Evolutionary conservation across 2,329 filamentous ascomycete species (phyloP).

Genomic region (Aspergillus ruber): DNA sequence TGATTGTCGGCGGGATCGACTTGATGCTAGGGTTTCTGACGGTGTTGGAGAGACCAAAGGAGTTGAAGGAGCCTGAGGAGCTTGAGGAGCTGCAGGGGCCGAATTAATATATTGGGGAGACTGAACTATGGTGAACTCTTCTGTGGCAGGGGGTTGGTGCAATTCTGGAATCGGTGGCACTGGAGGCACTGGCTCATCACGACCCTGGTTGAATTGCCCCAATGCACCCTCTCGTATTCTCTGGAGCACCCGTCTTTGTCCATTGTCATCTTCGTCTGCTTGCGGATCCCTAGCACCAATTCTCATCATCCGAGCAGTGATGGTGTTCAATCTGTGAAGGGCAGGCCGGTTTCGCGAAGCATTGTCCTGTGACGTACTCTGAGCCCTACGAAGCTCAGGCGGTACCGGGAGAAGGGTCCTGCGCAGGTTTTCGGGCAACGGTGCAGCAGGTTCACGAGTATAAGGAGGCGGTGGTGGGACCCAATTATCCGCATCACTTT

Average conservation of each 20-base stretch:
- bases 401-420: constrained; percentile 25
- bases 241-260: constrained; percentile 9
- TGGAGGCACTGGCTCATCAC: constrained; percentile 1
- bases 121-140: not conserved
- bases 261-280: constrained; percentile 5
- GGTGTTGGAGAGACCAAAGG: not conserved
- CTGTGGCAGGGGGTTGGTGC: not conserved
- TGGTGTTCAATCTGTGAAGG: constrained; percentile 22
- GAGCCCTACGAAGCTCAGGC: constrained; percentile 18
- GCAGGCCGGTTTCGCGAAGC: constrained; percentile 20
- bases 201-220: constrained; percentile 1
- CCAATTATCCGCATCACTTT: constrained; percentile 85
- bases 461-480: constrained; percentile 80
- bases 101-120: not conserved
- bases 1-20: not conserved
- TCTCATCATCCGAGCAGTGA: constrained; percentile 17
- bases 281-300: constrained; percentile 11
- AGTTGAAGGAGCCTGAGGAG: not conserved
- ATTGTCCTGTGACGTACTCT: constrained; percentile 15
- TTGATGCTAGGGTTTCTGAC: not conserved
- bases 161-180: not conserved
- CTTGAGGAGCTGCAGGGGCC: not conserved
- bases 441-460: constrained; percentile 27
- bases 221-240: constrained; percentile 5
- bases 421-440: constrained; percentile 33